Conservation (phyloP, 2,329 filamentous ascomycete genomes). For the Epichloe bromicola region DNA sequence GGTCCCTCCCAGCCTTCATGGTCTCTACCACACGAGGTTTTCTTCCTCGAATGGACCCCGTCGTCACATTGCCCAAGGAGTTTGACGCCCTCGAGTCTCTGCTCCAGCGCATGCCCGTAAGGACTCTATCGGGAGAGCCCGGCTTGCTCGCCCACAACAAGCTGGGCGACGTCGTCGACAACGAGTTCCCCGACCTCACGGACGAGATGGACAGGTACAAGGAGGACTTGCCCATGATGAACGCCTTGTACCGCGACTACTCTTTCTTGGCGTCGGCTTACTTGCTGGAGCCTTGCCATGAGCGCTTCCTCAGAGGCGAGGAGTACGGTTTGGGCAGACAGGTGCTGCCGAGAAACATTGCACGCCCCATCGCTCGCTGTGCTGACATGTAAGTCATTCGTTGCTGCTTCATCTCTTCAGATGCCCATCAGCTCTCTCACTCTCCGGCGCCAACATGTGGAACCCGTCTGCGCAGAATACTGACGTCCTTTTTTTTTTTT, state of each 20-base stretch:
- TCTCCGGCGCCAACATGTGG: too few species aligned
- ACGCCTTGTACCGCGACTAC: constrained; percentile 83
- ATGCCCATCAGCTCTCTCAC: background rate
- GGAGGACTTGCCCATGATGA: constrained; percentile 64
- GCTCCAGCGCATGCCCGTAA: constrained; percentile 66
- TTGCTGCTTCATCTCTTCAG: background rate
- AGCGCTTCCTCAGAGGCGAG: constrained; percentile 56
- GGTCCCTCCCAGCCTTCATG: constrained; percentile 60
- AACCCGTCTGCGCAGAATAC: background rate
- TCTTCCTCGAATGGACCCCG: constrained; percentile 52
- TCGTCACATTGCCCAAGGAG: constrained; percentile 52
- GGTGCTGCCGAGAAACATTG: constrained; percentile 58
- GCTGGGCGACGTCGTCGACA: constrained; percentile 62
- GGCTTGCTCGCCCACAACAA: constrained; percentile 64
- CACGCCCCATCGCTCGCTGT: constrained; percentile 71
- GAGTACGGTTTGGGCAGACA: constrained; percentile 68
- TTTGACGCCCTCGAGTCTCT: constrained; percentile 63
- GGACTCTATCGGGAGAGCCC: constrained; percentile 56
- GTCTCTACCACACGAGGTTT: constrained; percentile 65
- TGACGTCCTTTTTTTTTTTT: background rate
- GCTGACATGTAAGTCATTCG: constrained; percentile 61
- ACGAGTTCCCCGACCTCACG: constrained; percentile 67
- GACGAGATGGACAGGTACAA: constrained; percentile 57
- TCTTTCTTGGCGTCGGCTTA: constrained; percentile 84
- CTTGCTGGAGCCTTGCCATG: constrained; percentile 81